Base-by-base conservation (phyloP, 176 grass and related monocot genomes). In the Cenchrus americanus region DNA sequence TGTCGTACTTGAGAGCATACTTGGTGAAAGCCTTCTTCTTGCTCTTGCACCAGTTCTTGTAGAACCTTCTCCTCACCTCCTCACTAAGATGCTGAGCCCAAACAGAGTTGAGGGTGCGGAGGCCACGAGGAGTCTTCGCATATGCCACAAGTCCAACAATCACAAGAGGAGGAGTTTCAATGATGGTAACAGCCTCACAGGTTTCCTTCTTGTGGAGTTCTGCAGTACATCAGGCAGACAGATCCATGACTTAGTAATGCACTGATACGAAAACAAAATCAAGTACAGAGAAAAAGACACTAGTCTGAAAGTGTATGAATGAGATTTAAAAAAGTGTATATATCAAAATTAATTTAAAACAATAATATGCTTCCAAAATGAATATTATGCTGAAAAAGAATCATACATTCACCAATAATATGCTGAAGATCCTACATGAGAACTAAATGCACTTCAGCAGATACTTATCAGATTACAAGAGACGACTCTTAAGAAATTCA, bases 1-100 rank as follows among this genome's bases (percentile, higher is more conserved):
- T 82, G 12, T 97, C 95, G 46, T 89, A 94, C 86, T 97, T 97
- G 51, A 92, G 90, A 11, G 90, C 89, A 81, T 97, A 97, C 88
- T 86, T 97, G 5, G 85, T 88, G 62, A 97, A 97, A 46, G 95
- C 95, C 71, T 88, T 94, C 90, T 97, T 97, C 90, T 97, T 94
- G 90, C 95, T 97, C 66, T 94, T 97, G 82, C 82, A 97, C 95
- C 95, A 97, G 86, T 91, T 94, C 78, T 97, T 97, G 90, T 97
- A 97, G 84, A 97, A 97, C 66, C 95, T 87, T 40, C 92, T 87
- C 75, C 88, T 92, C 6, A 97, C 51, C 47, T 97, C 95, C 73
- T 97, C 95, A 50, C 95, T 97, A 18, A 97, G 90, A 90, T 97
- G 95, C 82, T 97, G 95, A 32, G 92, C 95, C 95, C 95, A 94